A percentile compares a stretch with the other conserved stretches of the same genome.
phyloP scores from a whole-genome alignment of 495 filamentous ascomycete species.

The Xylaria flabelliformis region DNA sequence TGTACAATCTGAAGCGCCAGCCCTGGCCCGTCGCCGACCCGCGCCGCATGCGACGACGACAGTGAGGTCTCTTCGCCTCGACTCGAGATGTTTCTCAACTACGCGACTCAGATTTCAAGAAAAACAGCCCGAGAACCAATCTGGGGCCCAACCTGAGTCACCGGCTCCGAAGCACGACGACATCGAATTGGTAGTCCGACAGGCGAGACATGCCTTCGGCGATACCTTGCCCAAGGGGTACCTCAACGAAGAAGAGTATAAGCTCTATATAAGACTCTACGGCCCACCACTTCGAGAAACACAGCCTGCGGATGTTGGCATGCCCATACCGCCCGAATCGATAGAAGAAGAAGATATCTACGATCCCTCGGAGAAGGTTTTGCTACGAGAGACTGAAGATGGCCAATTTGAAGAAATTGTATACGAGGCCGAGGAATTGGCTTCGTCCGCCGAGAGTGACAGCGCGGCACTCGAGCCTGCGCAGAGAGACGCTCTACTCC shows the following conservation, averaged over 20 bases:
- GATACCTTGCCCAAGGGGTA: conserved; percentile 77
- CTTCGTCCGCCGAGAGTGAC: conserved; percentile 21
- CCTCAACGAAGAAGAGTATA: conserved; percentile 71
- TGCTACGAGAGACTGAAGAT: conserved; percentile 63
- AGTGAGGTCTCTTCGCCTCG: conserved; percentile 30
- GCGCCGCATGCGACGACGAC: conserved; percentile 15
- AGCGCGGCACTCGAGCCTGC: conserved; percentile 20
- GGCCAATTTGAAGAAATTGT: conserved; percentile 69
- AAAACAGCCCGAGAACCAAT: background rate
- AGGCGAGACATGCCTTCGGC: conserved; percentile 76
- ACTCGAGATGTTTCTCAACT: conserved; percentile 49
- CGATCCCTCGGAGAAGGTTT: conserved; percentile 32
- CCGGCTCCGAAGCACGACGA: conserved; percentile 36
- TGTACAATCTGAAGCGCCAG: conserved; percentile 30
- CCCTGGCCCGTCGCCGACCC: conserved; percentile 19
- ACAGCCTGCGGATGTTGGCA: conserved; percentile 61
- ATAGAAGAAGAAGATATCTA: conserved; percentile 32
- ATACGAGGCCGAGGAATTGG: conserved; percentile 38
- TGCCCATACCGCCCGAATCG: conserved; percentile 46
- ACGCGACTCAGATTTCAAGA: conserved; percentile 40
- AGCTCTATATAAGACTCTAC: conserved; percentile 81
- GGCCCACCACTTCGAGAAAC: conserved; percentile 69
- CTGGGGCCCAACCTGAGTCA: conserved; percentile 15
- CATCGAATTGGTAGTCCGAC: conserved; percentile 68
- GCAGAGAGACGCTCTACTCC: background rate